Percentiles rank a stretch among this genome's conserved stretches.
Evolutionary conservation across 495 filamentous ascomycete genomes (phyloP).

Genomic region (Hypoxylon fuscum): DNA sequence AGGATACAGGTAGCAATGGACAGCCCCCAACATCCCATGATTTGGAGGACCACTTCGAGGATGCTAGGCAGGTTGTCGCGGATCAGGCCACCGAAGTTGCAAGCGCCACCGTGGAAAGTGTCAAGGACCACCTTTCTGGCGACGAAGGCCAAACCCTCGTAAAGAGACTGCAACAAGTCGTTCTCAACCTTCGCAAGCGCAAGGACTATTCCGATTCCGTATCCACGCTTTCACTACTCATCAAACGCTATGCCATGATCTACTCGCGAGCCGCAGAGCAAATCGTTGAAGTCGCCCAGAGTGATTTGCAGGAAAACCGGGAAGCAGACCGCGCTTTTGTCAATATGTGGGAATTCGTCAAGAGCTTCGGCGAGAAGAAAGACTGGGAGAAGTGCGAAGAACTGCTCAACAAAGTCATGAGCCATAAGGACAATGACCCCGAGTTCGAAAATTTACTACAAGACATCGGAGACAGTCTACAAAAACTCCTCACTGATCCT

Average conservation of each 20-base stretch:
- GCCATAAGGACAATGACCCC: conserved; percentile 78
- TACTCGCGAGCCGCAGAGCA: conserved; percentile 78
- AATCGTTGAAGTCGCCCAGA: conserved; percentile 67
- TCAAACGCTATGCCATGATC: conserved; percentile 78
- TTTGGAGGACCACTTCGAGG: conserved; percentile 66
- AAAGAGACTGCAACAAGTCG: conserved; percentile 75
- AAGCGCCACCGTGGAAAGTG: conserved; percentile 69
- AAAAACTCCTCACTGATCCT: conserved; percentile 87
- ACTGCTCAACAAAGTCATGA: conserved; percentile 71
- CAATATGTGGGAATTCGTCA: conserved; percentile 80
- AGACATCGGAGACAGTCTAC: conserved; percentile 74
- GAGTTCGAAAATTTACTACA: conserved; percentile 82
- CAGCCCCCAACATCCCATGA: conserved; percentile 66
- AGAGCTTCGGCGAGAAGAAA: conserved; percentile 75
- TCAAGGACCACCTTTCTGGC: conserved; percentile 72
- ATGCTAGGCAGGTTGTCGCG: conserved; percentile 70
- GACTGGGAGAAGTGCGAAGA: conserved; percentile 81
- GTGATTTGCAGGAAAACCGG: conserved; percentile 74
- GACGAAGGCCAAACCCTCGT: conserved; percentile 77
- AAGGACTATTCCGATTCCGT: conserved; percentile 87
- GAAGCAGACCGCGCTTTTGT: conserved; percentile 78
- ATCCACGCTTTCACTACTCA: conserved; percentile 74
- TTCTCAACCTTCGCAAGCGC: conserved; percentile 77
- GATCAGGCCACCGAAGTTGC: conserved; percentile 72
- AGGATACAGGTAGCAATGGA: conserved; percentile 54